Evolutionary conservation across 1,284 basidiomycete species (phyloP), one percentile per base, ranked within the genome.

Genomic region (Ustilago cynodontis): DNA sequence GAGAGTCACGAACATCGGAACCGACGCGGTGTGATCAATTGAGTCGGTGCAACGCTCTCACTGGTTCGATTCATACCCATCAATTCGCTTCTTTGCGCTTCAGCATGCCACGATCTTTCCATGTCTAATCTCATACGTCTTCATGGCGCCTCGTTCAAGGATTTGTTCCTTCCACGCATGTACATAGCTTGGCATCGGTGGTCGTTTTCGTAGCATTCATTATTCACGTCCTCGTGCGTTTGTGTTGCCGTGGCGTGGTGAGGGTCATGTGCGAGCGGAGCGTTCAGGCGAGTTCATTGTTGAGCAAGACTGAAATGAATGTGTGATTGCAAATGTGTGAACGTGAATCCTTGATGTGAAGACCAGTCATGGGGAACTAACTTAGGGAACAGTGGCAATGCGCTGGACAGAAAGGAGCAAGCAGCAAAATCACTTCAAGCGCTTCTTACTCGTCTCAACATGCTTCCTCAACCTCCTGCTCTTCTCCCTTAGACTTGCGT

Each of bases 401-500:
- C 41, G 8, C 8, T 43, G 41, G 41, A 6, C 41, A 8, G 41
- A 20, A 20, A 37, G 35, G 3, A 10, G 35, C 9, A 37, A 37
- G 35, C n/a, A n/a, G 14, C 20, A 9, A 41, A 53, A 29, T 61
- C 29, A 84, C 67, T 80, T 81, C 33, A 71, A 24, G 1, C 71
- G 59, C 77, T 85, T 85, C 68, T 81, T 81, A 31, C 71, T 66
- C 33, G 78, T 81, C n/a, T 81, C 82, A 29, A 82, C 73, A 60
- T 84, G 83, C 68, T 77, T 72, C 11, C 84, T 73, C 14, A 85
- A 61, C 2, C 71, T 64, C 29, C 78, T 76, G 49, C 66, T 73
- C 75, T 85, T 85, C 10, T 85, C 84, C n/a, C 77, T 66, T 33
- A 85, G 66, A 50, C 71, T 78, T 18, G 82, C 82, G 47, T 81